Base-by-base conservation (phyloP, 331 rosid species). In the Arachis monticola region DNA sequence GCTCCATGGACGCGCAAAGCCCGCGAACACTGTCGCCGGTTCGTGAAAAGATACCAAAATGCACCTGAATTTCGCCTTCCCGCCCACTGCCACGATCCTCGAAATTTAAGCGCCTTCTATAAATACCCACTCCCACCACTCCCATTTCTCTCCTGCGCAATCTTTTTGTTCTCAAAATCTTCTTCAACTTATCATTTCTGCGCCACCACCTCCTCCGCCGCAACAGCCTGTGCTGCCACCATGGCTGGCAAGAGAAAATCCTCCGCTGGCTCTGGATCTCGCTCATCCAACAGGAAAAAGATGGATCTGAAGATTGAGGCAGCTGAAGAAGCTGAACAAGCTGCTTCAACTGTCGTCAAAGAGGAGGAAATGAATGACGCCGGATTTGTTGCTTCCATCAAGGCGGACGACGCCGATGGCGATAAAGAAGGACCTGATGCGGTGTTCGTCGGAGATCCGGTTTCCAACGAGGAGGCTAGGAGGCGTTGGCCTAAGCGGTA, bases 401-500 rank as follows among this genome's bases (percentile, higher is more conserved):
- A 11, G 51, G 4, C 52, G 0, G 50, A 30, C 1, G 79, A 27
- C 3, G 13, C 11, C 0, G 83, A 60, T 0, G 10, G 14, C 11
- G 74, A 30, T 0, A 55, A 14, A 0, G 88, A 75, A 4, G 84
- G 11, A 5, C 5, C 53, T 5, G 30, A 57, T 0, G 63, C 87
- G 0, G 76, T 8, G 52, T 91, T 91, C 14, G 0, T 86, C 0
- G 87, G 90, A 8, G 72, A 85, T 4, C 84, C 80, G 1, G 44
- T 89, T 68, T 59, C 85, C 0, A 80, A 47, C 0, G 59, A 64
- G 27, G 90, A 89, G 60, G 97, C 97, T 2, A 76, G 75, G 45
- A 56, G 10, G 4, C 86, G 93, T 27, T 89, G 92, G 95, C 95
- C 97, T 1, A 46, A 75, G 0, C 83, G 92, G 5, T 91, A 89